phyloP scores from a whole-genome alignment of 1,284 basidiomycete genomes.

The Trametes versicolor region DNA sequence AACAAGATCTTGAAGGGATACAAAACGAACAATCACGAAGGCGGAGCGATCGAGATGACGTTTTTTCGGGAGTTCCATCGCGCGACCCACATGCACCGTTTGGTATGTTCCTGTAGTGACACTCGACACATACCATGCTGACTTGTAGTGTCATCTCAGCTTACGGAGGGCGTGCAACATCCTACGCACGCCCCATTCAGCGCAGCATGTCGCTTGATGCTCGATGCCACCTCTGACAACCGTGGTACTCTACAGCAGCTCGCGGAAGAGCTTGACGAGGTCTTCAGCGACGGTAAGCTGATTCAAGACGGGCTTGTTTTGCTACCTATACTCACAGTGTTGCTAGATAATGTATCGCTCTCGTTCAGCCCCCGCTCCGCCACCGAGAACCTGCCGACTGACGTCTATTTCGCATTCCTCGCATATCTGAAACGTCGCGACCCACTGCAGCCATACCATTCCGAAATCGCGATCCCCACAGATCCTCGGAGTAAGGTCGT shows the following conservation, averaged over 20 bases:
- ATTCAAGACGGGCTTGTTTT: not conserved
- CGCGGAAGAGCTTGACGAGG: constrained; percentile 12
- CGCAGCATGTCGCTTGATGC: constrained; percentile 3
- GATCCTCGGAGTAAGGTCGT: constrained; percentile 6
- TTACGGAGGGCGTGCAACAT: not conserved
- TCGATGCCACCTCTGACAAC: not conserved
- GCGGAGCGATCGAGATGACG: constrained; percentile 45
- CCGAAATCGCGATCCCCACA: constrained; percentile 1
- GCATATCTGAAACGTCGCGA: not conserved
- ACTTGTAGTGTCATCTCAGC: too few relatives aligned
- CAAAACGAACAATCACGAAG: constrained; percentile 45
- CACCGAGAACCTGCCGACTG: not conserved
- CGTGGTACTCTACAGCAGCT: constrained; percentile 26
- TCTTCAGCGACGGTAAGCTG: constrained; percentile 7
- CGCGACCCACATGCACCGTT: constrained; percentile 31
- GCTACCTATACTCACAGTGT: too few relatives aligned
- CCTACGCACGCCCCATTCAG: not conserved
- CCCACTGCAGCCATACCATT: not conserved
- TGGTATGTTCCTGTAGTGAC: constrained; percentile 34
- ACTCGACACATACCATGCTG: too few relatives aligned
- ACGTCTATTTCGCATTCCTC: constrained; percentile 1
- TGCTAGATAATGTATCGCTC: not conserved
- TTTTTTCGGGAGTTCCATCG: constrained; percentile 49
- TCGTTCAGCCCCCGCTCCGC: constrained; percentile 7
- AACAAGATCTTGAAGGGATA: constrained; percentile 50